Conservation (phyloP, 306 rosid genomes). For the Fagus crenata region DNA sequence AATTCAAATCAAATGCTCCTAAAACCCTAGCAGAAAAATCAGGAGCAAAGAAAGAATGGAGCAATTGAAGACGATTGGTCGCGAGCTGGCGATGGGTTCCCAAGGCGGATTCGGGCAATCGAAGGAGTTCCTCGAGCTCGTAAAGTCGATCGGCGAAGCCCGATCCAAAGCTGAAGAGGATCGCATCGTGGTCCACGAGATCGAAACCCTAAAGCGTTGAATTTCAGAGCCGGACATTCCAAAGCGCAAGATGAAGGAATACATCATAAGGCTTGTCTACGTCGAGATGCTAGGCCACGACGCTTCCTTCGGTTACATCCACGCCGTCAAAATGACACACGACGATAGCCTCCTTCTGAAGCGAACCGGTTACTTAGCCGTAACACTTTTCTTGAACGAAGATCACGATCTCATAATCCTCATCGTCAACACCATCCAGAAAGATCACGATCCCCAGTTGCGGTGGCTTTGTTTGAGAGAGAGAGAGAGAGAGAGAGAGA, state of each 20-base stretch:
- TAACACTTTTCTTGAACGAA: slow-evolving; percentile 79
- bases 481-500: too few relatives aligned
- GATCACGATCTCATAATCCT: slow-evolving; percentile 89
- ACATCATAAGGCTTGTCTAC: slow-evolving; percentile 78
- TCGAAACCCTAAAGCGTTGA: slow-evolving; percentile 88
- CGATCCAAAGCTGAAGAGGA: slow-evolving; percentile 97
- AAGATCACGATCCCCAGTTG: too few relatives aligned
- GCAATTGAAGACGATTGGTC: slow-evolving; percentile 84
- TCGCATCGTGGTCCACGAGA: slow-evolving; percentile 81
- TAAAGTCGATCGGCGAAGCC: slow-evolving; percentile 95
- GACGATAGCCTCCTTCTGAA: slow-evolving; percentile 67
- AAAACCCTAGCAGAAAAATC: not conserved
- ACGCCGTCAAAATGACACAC: slow-evolving; percentile 97
- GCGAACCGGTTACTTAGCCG: slow-evolving; percentile 92
- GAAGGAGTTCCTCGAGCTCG: slow-evolving; percentile 85
- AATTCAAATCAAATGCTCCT: not conserved
- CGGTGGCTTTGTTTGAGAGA: too few relatives aligned
- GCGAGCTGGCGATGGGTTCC: slow-evolving; percentile 98
- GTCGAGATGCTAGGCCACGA: slow-evolving; percentile 96
- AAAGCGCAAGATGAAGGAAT: slow-evolving; percentile 96
- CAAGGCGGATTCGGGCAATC: slow-evolving; percentile 96
- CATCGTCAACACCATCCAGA: slow-evolving; percentile 94
- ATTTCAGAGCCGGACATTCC: slow-evolving; percentile 83
- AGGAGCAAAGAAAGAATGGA: slow-evolving; percentile 43
- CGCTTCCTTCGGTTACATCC: slow-evolving; percentile 89